These are phyloP conservation scores for Keithomyces neogunnii DNA, from an alignment of 2,329 filamentous ascomycete genomes.

Conservation along the genomic window DNA sequence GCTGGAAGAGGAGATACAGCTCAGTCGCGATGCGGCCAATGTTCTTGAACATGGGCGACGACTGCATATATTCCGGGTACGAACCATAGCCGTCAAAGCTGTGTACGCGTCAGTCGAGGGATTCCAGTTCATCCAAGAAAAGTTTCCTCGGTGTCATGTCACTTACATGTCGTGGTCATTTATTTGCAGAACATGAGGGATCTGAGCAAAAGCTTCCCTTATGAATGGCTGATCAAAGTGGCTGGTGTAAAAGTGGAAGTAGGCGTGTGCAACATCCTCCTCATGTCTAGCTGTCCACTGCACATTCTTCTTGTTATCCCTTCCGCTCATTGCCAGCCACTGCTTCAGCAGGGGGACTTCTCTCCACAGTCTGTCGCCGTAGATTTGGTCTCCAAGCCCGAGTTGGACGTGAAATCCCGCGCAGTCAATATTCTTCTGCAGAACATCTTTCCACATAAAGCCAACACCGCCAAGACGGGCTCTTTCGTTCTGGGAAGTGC, in stretches of 20 bases:
- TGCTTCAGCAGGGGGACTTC: slow-evolving; percentile 90
- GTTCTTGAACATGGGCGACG: slow-evolving; percentile 95
- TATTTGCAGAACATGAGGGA: slow-evolving; percentile 85
- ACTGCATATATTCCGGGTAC: slow-evolving; percentile 97
- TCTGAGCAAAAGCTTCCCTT: slow-evolving; percentile 92
- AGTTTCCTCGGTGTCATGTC: background rate
- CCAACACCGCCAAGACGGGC: slow-evolving; percentile 79
- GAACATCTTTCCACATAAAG: slow-evolving; percentile 98
- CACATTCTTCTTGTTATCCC: slow-evolving; percentile 84
- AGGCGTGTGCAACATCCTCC: slow-evolving; percentile 90
- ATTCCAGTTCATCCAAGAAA: background rate
- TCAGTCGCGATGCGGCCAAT: slow-evolving; percentile 92
- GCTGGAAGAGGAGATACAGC: slow-evolving; percentile 97
- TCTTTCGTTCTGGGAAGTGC: slow-evolving; percentile 78
- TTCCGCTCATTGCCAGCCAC: slow-evolving; percentile 87
- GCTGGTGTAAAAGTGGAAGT: slow-evolving; percentile 98
- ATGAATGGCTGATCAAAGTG: slow-evolving; percentile 96
- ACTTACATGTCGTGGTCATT: slow-evolving; percentile 98
- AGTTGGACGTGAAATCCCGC: slow-evolving; percentile 93
- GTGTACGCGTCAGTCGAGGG: background rate
- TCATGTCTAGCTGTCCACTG: slow-evolving; percentile 92
- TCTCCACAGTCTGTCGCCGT: slow-evolving; percentile 91
- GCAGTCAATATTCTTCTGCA: slow-evolving; percentile 95
- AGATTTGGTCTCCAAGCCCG: slow-evolving; percentile 89
- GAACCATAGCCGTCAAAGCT: slow-evolving; percentile 97